A percentile compares a stretch with the other conserved stretches of the same genome.
Evolutionary conservation across 305 asterid species (phyloP).

Genomic region (Fraxinus ornus): DNA sequence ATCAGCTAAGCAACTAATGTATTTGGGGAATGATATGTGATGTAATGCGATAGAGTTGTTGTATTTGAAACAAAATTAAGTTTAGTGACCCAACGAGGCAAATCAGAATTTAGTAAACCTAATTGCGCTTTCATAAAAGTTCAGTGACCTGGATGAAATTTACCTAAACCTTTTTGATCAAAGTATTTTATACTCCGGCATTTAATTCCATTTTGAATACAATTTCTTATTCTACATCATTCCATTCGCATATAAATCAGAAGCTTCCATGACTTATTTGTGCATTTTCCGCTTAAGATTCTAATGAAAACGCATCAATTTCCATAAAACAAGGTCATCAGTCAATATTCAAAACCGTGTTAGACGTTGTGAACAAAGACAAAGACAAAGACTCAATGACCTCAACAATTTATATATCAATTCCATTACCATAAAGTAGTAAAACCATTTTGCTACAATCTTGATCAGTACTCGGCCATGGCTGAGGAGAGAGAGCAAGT

Average conservation of each 20-base stretch:
- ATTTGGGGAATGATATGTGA: background rate
- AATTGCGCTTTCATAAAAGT: background rate
- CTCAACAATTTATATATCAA: background rate
- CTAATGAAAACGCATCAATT: background rate
- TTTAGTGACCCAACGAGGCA: background rate
- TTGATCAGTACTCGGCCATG: slow-evolving; percentile 17
- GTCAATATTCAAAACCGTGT: slow-evolving; percentile 26
- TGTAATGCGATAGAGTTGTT: background rate
- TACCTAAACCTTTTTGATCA: background rate
- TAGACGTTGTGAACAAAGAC: background rate
- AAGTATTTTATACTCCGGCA: background rate
- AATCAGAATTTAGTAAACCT: background rate
- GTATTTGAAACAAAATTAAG: background rate
- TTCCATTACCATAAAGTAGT: background rate
- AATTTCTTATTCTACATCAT: background rate
- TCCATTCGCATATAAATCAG: background rate
- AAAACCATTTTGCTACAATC: background rate
- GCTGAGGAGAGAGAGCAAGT: slow-evolving; percentile 37
- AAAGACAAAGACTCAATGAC: background rate
- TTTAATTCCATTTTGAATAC: background rate
- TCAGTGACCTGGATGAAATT: background rate
- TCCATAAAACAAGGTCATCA: background rate
- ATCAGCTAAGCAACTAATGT: background rate
- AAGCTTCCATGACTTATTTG: background rate
- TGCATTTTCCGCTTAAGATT: background rate